A percentile compares a stretch with the other conserved stretches of the same genome.
Conservation (phyloP, 441 rosid genomes). For the Gossypium davidsonii region DNA sequence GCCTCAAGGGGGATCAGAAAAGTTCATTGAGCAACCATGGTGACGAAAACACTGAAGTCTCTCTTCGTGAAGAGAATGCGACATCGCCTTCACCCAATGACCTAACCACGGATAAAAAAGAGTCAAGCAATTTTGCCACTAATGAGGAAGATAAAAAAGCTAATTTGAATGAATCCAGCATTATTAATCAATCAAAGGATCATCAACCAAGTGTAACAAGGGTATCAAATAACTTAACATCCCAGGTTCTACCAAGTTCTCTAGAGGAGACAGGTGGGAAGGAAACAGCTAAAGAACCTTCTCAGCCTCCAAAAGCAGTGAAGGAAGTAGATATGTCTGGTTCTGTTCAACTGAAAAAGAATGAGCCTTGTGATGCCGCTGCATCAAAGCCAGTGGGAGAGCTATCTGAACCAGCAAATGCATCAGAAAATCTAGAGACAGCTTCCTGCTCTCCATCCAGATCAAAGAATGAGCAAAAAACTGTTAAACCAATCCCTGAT, state of each 20-base stretch:
- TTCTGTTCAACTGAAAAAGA: slow-evolving; percentile 28
- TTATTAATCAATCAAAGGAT: slow-evolving; percentile 29
- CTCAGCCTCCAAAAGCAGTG: slow-evolving; percentile 24
- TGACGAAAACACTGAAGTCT: slow-evolving; percentile 31
- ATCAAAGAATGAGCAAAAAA: slow-evolving; percentile 25
- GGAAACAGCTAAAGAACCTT: slow-evolving; percentile 29
- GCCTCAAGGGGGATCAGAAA: slow-evolving; percentile 22
- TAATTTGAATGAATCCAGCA: slow-evolving; percentile 29
- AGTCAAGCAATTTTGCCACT: slow-evolving; percentile 18
- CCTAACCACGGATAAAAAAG: slow-evolving; percentile 26
- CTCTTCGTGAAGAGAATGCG: slow-evolving; percentile 38
- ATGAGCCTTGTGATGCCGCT: slow-evolving; percentile 30
- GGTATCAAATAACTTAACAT: slow-evolving; percentile 24
- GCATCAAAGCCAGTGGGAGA: slow-evolving; percentile 32
- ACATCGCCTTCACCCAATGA: slow-evolving; percentile 27
- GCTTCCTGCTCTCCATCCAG: slow-evolving; percentile 11
- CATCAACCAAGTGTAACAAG: slow-evolving; percentile 18
- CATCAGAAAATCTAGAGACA: slow-evolving; percentile 9
- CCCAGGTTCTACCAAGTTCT: slow-evolving; percentile 27
- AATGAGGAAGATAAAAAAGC: slow-evolving; percentile 31
- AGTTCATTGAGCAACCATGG: slow-evolving; percentile 19
- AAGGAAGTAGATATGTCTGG: slow-evolving; percentile 34
- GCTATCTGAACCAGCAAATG: slow-evolving; percentile 9
- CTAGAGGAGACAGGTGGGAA: slow-evolving; percentile 27
- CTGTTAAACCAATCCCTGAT: slow-evolving; percentile 4